Conservation (phyloP, 176 grass and related monocot species). For the Zea mays region Zm-B73-REFERENCE-NAM-5.0 NC_050104.1:151148501-151149000, state of each 20-base stretch:
- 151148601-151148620: constrained; percentile 49
- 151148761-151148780: constrained; percentile 36
- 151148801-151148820: not conserved
- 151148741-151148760: constrained; percentile 19
- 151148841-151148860: not conserved
- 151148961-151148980: too few species aligned
- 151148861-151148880: too few species aligned
- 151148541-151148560: constrained; percentile 17
- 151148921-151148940: too few species aligned
- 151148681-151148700: constrained; percentile 34
- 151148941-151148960: too few species aligned
- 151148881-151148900: too few species aligned
- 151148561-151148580: constrained; percentile 45
- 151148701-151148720: too few species aligned
- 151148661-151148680: constrained; percentile 13
- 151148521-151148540: not conserved
- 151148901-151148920: too few species aligned
- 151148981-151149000: too few species aligned
- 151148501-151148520: constrained; percentile 32
- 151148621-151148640: too few species aligned
- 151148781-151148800: constrained; percentile 45
- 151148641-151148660: too few species aligned
- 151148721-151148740: constrained; percentile 47
- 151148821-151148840: constrained; percentile 27
- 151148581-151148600: constrained; percentile 40